Evolutionary conservation across 306 rosid genomes (phyloP), one percentile per base, ranked within the genome.

Genomic region (Quercus bicolor): DNA sequence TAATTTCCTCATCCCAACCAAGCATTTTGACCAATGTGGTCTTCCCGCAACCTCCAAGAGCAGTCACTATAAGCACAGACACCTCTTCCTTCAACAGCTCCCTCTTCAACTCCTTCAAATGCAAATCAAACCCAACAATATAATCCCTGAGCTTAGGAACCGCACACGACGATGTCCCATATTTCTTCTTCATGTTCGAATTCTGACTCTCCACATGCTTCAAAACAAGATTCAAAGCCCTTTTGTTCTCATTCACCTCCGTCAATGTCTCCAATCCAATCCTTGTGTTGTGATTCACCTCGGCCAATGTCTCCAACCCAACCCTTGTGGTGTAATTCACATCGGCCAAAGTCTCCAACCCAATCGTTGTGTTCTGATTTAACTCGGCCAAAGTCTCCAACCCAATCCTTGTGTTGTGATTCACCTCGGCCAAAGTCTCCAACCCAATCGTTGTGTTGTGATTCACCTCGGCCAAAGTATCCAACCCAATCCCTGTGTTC

Each of bases 31-130:
- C 93, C 76, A 90, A 48, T 5, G 93, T 87, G 23, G 90, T 82
- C 79, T 90, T 90, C 20, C 91, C 91, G 2, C 73, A 80, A 29
- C 93, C 93, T 0, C 85, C 86, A 10, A 81, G 68, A 53, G 85
- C 93, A 34, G 90, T 90, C 68, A 90, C 34, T 37, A 73, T 62
- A 1, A 82, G 3, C n/a, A 71, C 37, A 6, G 84, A 73, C 19
- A 19, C 23, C 1, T 71, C 86, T 1, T 77, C 81, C 56, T 31
- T 78, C 18, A 90, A 77, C 23, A 86, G 57, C 66, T 80, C 78
- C 56, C 1, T 24, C 87, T 84, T 87, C 85, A 86, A 37, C 33
- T 82, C 83, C 0, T 6, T 20, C 62, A 86, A 62, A 6, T 59
- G 77, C 9, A 5, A 48, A 20, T 85, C 83, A 81, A 90, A 59